Evolutionary conservation across 306 rosid species (phyloP).

Genomic region (Gastrolobium bilobum): DNA sequence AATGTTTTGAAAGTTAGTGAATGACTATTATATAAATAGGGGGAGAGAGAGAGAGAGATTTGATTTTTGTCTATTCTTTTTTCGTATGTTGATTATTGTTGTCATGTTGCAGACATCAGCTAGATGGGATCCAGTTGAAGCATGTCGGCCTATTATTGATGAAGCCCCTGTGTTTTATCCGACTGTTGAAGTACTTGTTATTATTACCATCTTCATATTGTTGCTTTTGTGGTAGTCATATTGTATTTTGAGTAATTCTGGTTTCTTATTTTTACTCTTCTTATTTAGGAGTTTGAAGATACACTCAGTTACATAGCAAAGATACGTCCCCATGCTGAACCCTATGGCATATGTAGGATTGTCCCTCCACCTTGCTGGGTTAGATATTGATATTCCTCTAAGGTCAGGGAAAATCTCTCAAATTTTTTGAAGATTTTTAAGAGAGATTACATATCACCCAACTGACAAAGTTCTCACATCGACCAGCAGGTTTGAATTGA

Average conservation of each 20-base stretch:
- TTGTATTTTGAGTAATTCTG: constrained; percentile 32
- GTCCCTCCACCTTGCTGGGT: constrained; percentile 92
- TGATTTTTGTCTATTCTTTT: constrained; percentile 11
- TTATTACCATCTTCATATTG: constrained; percentile 23
- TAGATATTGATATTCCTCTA: too few species aligned
- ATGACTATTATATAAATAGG: not conserved
- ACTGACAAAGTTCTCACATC: too few species aligned
- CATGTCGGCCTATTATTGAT: constrained; percentile 79
- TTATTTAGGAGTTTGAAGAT: constrained; percentile 82
- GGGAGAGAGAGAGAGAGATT: not conserved
- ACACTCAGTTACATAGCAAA: constrained; percentile 87
- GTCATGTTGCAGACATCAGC: constrained; percentile 69
- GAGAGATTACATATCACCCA: too few species aligned
- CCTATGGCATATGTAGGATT: constrained; percentile 92
- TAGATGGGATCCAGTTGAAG: constrained; percentile 81
- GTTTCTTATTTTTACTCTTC: constrained; percentile 33
- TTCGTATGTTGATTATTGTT: constrained; percentile 35
- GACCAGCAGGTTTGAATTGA: too few species aligned
- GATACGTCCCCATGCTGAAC: constrained; percentile 81
- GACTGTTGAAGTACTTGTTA: constrained; percentile 68
- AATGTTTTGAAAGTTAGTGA: not conserved
- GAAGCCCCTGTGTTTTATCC: constrained; percentile 96
- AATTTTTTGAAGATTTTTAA: too few species aligned
- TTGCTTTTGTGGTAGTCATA: constrained; percentile 9
- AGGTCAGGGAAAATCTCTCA: too few species aligned